These are phyloP conservation scores for Platanthera zijinensis DNA, from an alignment of 106 monocot species.

Conservation along the genomic window DNA sequence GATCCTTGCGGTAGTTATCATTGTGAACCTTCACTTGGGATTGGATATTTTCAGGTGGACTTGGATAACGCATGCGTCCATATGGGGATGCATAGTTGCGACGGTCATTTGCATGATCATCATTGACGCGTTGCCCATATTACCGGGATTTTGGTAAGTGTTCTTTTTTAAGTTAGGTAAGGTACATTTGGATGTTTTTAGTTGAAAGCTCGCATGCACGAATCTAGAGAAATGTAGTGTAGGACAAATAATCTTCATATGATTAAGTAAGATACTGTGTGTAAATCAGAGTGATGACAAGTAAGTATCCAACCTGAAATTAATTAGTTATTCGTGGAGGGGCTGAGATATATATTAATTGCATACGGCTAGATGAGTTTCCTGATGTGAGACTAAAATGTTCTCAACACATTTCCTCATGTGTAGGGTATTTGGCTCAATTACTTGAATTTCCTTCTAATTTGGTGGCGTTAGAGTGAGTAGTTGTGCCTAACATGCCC, in stretches of 20 bases:
- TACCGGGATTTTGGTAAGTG: slow-evolving; percentile 52
- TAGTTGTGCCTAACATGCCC: too few relatives aligned
- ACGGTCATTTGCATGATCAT: slow-evolving; percentile 43
- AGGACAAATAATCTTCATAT: not conserved
- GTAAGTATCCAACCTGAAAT: too few relatives aligned
- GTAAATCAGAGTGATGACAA: not conserved
- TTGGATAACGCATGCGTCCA: slow-evolving; percentile 67
- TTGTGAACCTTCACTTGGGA: slow-evolving; percentile 83
- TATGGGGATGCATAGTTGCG: slow-evolving; percentile 72
- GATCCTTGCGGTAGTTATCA: slow-evolving; percentile 63
- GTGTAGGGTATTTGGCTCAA: too few relatives aligned
- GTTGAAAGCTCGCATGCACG: not conserved
- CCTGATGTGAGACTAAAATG: too few relatives aligned
- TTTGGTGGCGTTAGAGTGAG: too few relatives aligned
- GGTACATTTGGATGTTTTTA: not conserved
- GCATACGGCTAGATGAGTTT: too few relatives aligned
- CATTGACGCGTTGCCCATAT: slow-evolving; percentile 38
- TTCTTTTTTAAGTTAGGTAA: not conserved
- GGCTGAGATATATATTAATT: too few relatives aligned
- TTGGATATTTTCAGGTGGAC: slow-evolving; percentile 87
- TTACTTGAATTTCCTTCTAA: too few relatives aligned
- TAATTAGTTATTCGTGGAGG: too few relatives aligned
- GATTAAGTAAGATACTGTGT: not conserved
- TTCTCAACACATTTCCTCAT: too few relatives aligned
- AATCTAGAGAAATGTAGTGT: not conserved